These are phyloP conservation scores for Rhynchospora breviuscula DNA, from an alignment of 176 grass and related monocot species.

Conservation along the genomic window DNA sequence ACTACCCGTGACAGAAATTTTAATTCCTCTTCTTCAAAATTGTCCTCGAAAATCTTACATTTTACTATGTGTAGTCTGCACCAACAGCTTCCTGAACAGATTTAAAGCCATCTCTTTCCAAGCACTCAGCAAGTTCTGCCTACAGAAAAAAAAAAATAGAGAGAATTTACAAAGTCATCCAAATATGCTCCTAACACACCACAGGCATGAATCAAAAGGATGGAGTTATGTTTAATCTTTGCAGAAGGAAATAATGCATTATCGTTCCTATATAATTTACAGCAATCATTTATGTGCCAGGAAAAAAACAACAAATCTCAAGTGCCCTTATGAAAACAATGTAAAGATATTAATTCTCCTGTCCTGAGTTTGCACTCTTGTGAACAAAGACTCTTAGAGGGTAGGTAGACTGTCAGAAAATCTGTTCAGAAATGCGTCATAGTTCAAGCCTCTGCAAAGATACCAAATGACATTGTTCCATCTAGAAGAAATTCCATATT, in stretches of 20 bases:
- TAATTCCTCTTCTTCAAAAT: conserved; percentile 16
- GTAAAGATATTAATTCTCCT: neutral
- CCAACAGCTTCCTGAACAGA: conserved; percentile 79
- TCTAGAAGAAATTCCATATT: neutral
- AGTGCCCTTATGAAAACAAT: neutral
- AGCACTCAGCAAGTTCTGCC: conserved; percentile 83
- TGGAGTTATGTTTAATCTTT: neutral
- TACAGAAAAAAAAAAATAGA: conserved; percentile 22
- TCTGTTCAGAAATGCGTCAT: neutral
- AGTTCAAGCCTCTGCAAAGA: neutral
- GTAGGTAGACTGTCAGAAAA: neutral
- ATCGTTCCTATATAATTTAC: neutral
- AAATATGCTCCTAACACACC: neutral
- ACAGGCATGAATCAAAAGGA: neutral
- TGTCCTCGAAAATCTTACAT: neutral
- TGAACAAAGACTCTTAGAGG: neutral
- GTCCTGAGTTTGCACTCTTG: neutral
- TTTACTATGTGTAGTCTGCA: conserved; percentile 47
- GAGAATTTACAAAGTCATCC: neutral
- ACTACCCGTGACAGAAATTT: neutral
- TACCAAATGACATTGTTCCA: neutral
- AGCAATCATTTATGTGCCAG: neutral
- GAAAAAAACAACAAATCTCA: neutral
- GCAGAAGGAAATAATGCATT: neutral
- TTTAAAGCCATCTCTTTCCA: conserved; percentile 94